These are phyloP conservation scores for Diaporthe velutina DNA, from an alignment of 2,329 filamentous ascomycete species.

Conservation along the genomic window DNA sequence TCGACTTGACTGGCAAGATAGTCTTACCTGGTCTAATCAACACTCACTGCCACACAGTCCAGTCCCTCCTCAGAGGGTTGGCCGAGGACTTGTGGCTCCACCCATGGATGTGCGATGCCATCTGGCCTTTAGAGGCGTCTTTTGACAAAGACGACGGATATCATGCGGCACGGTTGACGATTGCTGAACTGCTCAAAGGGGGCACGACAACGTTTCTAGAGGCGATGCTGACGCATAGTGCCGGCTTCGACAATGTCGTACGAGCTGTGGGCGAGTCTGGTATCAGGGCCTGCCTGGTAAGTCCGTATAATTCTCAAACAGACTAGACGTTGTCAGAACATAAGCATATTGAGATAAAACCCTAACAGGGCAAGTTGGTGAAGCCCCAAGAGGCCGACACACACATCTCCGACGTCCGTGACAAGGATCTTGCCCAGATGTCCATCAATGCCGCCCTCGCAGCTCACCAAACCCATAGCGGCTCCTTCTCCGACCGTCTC, in stretches of 20 bases:
- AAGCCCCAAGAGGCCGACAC: slow-evolving; percentile 52
- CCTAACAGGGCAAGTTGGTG: slow-evolving; percentile 49
- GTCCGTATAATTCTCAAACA: neutral
- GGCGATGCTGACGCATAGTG: slow-evolving; percentile 57
- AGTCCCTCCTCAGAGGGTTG: slow-evolving; percentile 61
- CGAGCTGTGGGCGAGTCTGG: slow-evolving; percentile 42
- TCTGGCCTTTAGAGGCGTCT: slow-evolving; percentile 54
- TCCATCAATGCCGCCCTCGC: slow-evolving; percentile 48
- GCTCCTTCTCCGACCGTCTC: slow-evolving; percentile 53
- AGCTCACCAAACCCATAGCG: slow-evolving; percentile 45
- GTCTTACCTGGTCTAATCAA: slow-evolving; percentile 64
- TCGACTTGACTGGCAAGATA: slow-evolving; percentile 56
- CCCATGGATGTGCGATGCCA: slow-evolving; percentile 63
- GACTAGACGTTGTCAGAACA: slow-evolving; percentile 1
- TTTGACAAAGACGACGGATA: slow-evolving; percentile 58
- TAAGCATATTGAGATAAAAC: neutral
- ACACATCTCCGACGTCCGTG: slow-evolving; percentile 51
- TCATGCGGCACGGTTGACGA: slow-evolving; percentile 59
- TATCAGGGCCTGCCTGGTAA: slow-evolving; percentile 43
- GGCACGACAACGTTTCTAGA: slow-evolving; percentile 66
- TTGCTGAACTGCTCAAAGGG: slow-evolving; percentile 63
- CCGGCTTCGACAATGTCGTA: slow-evolving; percentile 45
- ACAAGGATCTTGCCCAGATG: slow-evolving; percentile 52
- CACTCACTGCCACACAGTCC: slow-evolving; percentile 63
- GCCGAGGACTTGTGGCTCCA: slow-evolving; percentile 64